phyloP scores from a whole-genome alignment of 306 rosid genomes.

The Malus sieversii region DNA sequence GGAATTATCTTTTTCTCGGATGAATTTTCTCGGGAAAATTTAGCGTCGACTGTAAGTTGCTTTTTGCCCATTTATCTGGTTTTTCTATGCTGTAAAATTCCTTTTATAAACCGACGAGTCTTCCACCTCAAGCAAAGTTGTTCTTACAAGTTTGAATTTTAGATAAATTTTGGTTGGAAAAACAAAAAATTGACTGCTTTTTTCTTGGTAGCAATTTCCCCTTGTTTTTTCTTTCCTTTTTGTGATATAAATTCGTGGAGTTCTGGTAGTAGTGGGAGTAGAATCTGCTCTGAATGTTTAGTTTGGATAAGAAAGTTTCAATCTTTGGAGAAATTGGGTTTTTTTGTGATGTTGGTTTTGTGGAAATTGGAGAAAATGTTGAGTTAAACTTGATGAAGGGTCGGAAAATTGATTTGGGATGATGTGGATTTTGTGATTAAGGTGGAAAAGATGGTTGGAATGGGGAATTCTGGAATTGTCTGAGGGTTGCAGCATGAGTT shows the following conservation, averaged over 20 bases:
- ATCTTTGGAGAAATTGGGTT: slow-evolving; percentile 17
- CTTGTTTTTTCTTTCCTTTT: slow-evolving; percentile 1
- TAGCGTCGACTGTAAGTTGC: slow-evolving; percentile 39
- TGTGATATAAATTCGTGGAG: slow-evolving; percentile 1
- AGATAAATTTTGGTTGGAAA: not conserved
- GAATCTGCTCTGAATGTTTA: slow-evolving; percentile 27
- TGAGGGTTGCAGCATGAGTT: slow-evolving; percentile 81
- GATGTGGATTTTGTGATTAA: slow-evolving; percentile 15
- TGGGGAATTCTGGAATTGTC: slow-evolving; percentile 55
- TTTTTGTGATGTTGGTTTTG: slow-evolving; percentile 11
- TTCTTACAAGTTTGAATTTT: slow-evolving; percentile 11
- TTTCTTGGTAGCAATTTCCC: not conserved
- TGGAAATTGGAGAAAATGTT: slow-evolving; percentile 19
- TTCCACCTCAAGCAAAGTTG: slow-evolving; percentile 54
- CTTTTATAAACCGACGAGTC: slow-evolving; percentile 40
- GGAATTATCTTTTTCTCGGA: not conserved
- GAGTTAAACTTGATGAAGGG: slow-evolving; percentile 18
- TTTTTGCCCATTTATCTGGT: slow-evolving; percentile 1
- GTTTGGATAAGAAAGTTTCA: slow-evolving; percentile 19
- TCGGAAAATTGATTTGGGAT: slow-evolving; percentile 15
- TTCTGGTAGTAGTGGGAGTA: not conserved
- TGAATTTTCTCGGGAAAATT: slow-evolving; percentile 13
- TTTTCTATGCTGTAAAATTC: slow-evolving; percentile 11
- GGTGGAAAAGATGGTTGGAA: slow-evolving; percentile 17
- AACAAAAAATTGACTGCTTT: not conserved